Evolutionary conservation across 257 asterid genomes (phyloP).

Genomic region (Rubia yunnanensis): DNA sequence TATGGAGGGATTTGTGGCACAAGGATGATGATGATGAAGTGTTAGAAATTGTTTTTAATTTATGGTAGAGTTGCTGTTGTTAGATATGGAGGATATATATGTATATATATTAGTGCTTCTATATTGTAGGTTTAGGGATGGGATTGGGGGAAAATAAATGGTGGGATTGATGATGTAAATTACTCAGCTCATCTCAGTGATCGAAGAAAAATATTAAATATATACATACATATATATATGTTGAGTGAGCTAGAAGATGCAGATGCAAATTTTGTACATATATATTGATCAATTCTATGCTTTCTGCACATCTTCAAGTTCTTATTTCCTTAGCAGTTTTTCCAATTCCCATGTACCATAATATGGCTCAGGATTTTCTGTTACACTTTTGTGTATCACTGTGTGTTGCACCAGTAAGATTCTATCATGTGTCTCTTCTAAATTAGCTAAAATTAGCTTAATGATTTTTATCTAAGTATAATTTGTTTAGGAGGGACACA

Average conservation of each 20-base stretch:
- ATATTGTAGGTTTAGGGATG: slow-evolving; percentile 5
- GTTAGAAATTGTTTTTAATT: not conserved
- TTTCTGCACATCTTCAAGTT: not conserved
- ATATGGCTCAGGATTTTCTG: too few species aligned
- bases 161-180: slow-evolving; percentile 7
- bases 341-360: too few species aligned
- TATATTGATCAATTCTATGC: not conserved
- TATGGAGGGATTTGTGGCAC: slow-evolving; percentile 10
- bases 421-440: too few species aligned
- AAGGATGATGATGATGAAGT: slow-evolving; percentile 6
- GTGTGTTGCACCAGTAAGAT: too few species aligned
- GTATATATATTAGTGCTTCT: slow-evolving; percentile 3
- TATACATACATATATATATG: not conserved
- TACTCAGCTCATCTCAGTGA: slow-evolving; percentile 6
- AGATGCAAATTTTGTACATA: not conserved
- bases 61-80: not conserved
- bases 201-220: not conserved
- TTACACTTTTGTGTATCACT: too few species aligned
- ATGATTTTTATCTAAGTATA: too few species aligned
- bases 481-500: too few species aligned
- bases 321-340: not conserved
- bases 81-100: slow-evolving; percentile 8
- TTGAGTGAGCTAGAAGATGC: slow-evolving; percentile 2
- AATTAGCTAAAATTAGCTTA: too few species aligned
- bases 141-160: not conserved